Evolutionary conservation across 2,329 filamentous ascomycete species (phyloP), one percentile per base, ranked within the genome.

Genomic region (Aaosphaeria pasadenensis): DNA sequence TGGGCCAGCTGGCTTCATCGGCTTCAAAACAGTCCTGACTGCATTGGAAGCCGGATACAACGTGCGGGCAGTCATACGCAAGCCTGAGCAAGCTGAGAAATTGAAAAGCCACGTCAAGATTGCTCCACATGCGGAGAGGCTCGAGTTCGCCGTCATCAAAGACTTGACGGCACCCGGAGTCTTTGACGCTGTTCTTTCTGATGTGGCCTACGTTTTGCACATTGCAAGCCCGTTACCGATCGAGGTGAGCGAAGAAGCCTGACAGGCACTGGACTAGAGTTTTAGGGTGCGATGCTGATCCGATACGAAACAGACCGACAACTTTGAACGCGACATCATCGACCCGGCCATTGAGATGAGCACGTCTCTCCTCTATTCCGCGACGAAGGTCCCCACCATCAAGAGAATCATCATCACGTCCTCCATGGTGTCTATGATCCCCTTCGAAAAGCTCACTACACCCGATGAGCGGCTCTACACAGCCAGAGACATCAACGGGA

Each of bases 321-420:
- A 53, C 36, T 53, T 50, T 30, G 44, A 50, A 35, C 46, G 46
- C 46, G 46, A 48, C 29, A 48, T 48, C 31, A 48, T 48, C 46
- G 11, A 29, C 11, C 46, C 46, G 13, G 46, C 46, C 29, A 5
- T 45, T 38, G 35, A 48, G 39, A 29, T 45, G 36, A 48, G 48
- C 39, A 28, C 51, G 13, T 39, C 49, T 6, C 9, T 55, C 32
- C 44, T 57, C 30, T 42, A 54, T 39, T 52, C 59, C 7, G 53
- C 53, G 4, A 29, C 31, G 32, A 43, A 46, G 30, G 33, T 48
- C 39, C 45, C 50, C 31, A 48, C 53, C 32, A 42, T 56, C 35
- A 52, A 54, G 44, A 46, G 49, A n/a, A 44, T 53, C 7, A 49
- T 57, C 44, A 56, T 55, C 38, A 55, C 55, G 24, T 56, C 54